Base-by-base conservation (phyloP, 306 rosid species). In the Corylus americana region DNA sequence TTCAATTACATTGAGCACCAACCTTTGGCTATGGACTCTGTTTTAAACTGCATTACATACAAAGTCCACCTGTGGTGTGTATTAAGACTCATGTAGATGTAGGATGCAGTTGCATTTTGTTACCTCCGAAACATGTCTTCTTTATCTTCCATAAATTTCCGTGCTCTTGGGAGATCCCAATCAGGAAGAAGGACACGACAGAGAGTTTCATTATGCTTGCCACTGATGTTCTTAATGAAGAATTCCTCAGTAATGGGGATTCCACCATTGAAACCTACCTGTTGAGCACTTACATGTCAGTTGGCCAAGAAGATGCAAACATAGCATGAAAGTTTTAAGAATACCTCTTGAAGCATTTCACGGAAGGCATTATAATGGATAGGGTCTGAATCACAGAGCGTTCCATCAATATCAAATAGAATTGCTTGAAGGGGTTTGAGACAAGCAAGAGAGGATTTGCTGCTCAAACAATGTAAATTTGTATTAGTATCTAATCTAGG, bases 371-470 rank as follows among this genome's bases (percentile, higher is more conserved):
- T 50, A 49, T 74, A 85, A 42, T 85, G 87, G 59, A 80, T 70
- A 17, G 89, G 89, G 75, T 85, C 86, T 14, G 85, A 85, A 76
- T 85, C 91, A 58, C 89, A 85, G 45, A 88, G 59, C 27, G 86
- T 88, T 72, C 89, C 91, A 75, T 88, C 89, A 53, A 88, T 83
- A 57, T 88, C 89, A 70, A 88, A 88, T 35, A 85, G 85, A 83
- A 88, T 79, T 17, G 86, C 87, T 79, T 85, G 55, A 5, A 87
- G 85, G 59, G 87, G 85, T 69, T 66, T 51, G 18, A 84, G 72
- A 70, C 8, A 22, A 74, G 83, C 76, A 1, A 85, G 79, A 70
- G 83, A 75, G 37, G 55, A 37, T 25, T 39, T 67, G 4, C 86
- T 79, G 81, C 47, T 76, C 9, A 35, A 39, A 14, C 18, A 35